Conservation (phyloP, 768 basidiomycete genomes). For the Mycena rebaudengoi region DNA sequence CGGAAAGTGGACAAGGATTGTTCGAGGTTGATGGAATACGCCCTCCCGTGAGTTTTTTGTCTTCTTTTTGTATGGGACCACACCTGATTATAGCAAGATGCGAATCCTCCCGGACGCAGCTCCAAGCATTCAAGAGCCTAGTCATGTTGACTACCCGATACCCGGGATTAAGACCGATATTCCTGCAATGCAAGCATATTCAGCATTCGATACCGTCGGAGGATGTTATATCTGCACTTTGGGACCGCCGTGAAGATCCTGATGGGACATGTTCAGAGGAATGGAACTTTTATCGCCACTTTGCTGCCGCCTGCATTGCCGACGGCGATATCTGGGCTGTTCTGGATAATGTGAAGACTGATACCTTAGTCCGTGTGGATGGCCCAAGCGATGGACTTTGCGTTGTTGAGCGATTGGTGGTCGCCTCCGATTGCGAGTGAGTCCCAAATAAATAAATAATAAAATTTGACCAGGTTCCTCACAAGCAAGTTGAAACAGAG, state of each 20-base stretch:
- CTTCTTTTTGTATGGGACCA: too few relatives aligned
- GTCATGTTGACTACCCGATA: background rate
- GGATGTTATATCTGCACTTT: background rate
- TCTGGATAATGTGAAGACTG: background rate
- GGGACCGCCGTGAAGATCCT: background rate
- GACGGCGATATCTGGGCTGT: background rate
- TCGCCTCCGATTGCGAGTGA: background rate
- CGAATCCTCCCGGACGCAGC: background rate
- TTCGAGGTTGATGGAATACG: background rate
- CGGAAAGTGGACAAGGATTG: background rate
- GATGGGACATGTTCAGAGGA: background rate
- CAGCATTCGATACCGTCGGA: background rate
- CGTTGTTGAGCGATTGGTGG: slow-evolving; percentile 1
- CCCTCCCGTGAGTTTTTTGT: background rate
- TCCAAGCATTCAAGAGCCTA: background rate
- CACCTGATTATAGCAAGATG: background rate
- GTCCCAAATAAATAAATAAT: too few relatives aligned
- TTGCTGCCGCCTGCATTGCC: slow-evolving; percentile 10
- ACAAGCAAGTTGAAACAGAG: background rate
- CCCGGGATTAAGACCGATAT: background rate
- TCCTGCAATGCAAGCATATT: background rate
- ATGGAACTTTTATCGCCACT: background rate
- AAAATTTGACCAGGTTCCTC: too few relatives aligned
- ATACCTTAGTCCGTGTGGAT: background rate
- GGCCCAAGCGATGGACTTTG: background rate